A percentile compares a stretch with the other conserved stretches of the same genome.
phyloP scores from a whole-genome alignment of 768 basidiomycete species.

The Filobasidium floriforme region DNA sequence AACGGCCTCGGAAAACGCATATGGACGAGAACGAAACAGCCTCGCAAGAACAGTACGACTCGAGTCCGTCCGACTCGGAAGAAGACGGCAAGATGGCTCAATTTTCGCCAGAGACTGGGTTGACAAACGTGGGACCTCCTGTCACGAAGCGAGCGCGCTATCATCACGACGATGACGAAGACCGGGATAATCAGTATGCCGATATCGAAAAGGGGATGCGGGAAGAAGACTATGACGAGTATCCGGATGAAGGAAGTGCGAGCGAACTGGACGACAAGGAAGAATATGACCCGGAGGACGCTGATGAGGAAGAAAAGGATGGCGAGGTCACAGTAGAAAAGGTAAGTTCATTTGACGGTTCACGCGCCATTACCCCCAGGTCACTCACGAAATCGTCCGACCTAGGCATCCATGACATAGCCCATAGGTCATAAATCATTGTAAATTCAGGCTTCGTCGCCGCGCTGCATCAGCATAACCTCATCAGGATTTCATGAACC shows the following conservation, averaged over 20 bases:
- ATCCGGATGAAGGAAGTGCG: constrained; percentile 21
- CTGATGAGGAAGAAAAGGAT: constrained; percentile 20
- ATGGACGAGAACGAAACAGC: constrained; percentile 4
- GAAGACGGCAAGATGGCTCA: constrained; percentile 7
- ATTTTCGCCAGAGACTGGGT: constrained; percentile 1
- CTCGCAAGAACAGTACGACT: not conserved
- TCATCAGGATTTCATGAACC: too few species aligned
- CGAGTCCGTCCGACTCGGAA: not conserved
- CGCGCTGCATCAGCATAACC: too few species aligned
- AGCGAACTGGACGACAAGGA: constrained; percentile 1
- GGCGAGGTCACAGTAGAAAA: not conserved
- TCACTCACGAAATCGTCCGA: not conserved
- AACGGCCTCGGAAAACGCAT: constrained; percentile 17
- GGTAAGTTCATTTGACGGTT: not conserved
- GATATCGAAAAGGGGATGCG: constrained; percentile 17
- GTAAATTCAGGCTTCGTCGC: too few species aligned
- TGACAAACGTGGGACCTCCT: not conserved
- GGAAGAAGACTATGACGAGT: constrained; percentile 23
- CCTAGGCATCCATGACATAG: too few species aligned
- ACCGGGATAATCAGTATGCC: constrained; percentile 16
- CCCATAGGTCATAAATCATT: too few species aligned
- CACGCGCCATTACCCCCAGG: not conserved
- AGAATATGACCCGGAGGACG: not conserved
- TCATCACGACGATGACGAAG: constrained; percentile 7
- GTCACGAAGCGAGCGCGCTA: constrained; percentile 15